A percentile compares a stretch with the other conserved stretches of the same genome.
phyloP scores from a whole-genome alignment of 345 rosid species.

The Euphorbia peplus region DNA sequence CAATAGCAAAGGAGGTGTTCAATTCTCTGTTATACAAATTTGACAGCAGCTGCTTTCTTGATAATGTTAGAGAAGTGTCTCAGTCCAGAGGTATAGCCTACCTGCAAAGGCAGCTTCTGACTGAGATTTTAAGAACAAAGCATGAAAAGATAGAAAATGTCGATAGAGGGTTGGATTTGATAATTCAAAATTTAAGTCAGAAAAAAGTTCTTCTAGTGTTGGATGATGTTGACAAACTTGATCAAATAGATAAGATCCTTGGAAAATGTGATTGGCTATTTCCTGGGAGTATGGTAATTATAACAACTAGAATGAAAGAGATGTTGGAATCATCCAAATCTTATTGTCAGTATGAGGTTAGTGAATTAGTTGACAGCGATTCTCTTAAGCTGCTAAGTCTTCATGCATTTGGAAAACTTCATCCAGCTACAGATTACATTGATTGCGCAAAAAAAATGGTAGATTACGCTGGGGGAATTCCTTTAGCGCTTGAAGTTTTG shows the following conservation, averaged over 20 bases:
- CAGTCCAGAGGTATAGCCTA: conserved; percentile 8
- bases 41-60: conserved; percentile 28
- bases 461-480: conserved; percentile 1
- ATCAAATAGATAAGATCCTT: neutral
- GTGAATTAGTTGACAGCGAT: conserved; percentile 6
- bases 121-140: conserved; percentile 3
- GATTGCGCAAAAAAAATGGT: neutral
- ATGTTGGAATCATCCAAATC: conserved; percentile 1
- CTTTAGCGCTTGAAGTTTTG: conserved; percentile 18
- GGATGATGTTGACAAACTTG: conserved; percentile 16
- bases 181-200: neutral
- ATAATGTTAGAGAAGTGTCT: conserved; percentile 13
- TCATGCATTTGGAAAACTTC: conserved; percentile 4
- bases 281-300: conserved; percentile 21
- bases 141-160: conserved; percentile 12
- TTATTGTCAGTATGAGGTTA: conserved; percentile 9
- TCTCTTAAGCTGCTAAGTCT: conserved; percentile 18
- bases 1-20: conserved; percentile 17
- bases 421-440: neutral
- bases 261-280: conserved; percentile 17
- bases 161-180: neutral
- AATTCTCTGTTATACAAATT: conserved; percentile 6
- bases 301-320: conserved; percentile 22
- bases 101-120: conserved; percentile 22
- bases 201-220: conserved; percentile 15